phyloP scores from a whole-genome alignment of 768 basidiomycete genomes.

The Tephrocybe sp. region DNA sequence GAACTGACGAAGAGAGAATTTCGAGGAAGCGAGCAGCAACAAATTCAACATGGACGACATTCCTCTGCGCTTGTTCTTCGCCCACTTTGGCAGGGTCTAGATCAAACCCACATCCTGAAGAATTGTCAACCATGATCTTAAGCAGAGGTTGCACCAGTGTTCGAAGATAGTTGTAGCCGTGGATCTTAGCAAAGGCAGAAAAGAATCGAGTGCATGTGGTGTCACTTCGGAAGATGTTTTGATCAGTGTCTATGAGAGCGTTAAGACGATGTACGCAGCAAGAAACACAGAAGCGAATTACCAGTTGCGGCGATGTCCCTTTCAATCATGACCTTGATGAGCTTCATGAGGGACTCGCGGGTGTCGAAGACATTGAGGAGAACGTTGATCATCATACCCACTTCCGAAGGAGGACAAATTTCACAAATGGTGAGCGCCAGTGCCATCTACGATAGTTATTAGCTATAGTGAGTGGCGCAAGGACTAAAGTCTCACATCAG shows the following conservation, averaged over 20 bases:
- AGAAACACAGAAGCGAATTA: slow-evolving; percentile 29
- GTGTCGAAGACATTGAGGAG: slow-evolving; percentile 87
- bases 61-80: slow-evolving; percentile 63
- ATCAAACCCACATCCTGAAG: slow-evolving; percentile 73
- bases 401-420: slow-evolving; percentile 74
- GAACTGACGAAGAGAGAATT: slow-evolving; percentile 69
- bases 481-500: slow-evolving; percentile 52
- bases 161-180: slow-evolving; percentile 91
- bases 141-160: slow-evolving; percentile 77
- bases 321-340: slow-evolving; percentile 85
- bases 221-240: slow-evolving; percentile 85
- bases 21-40: slow-evolving; percentile 76
- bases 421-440: slow-evolving; percentile 88
- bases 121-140: slow-evolving; percentile 69
- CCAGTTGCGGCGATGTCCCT: slow-evolving; percentile 80
- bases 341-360: slow-evolving; percentile 62
- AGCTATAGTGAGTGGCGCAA: background rate
- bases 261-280: slow-evolving; percentile 3
- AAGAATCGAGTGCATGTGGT: slow-evolving; percentile 86
- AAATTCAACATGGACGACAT: slow-evolving; percentile 68
- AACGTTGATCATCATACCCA: slow-evolving; percentile 83
- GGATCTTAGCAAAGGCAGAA: slow-evolving; percentile 83
- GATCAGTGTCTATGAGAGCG: slow-evolving; percentile 62
- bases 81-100: slow-evolving; percentile 66
- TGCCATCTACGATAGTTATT: slow-evolving; percentile 49